Base-by-base conservation (phyloP, 306 rosid species). In the Crotalaria pallida region DNA sequence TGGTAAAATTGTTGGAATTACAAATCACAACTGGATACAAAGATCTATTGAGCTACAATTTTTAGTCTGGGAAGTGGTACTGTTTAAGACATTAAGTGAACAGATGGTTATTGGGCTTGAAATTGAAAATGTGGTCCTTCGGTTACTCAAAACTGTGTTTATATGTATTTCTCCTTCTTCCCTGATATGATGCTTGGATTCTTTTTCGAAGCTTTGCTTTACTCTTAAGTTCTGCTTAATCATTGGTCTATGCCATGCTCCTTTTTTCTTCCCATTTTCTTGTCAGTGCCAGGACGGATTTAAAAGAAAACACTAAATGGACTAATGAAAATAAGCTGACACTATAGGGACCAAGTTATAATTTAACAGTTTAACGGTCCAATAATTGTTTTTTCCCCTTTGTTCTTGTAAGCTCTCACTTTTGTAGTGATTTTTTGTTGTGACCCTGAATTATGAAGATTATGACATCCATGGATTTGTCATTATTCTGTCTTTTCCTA, bases 401-500 rank as follows among this genome's bases (percentile, higher is more conserved):
- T 31, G 47, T 6, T 40, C 64, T 51, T 23, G 45, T n/a, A 1
- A 68, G 33, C 15, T 51, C 51, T 12, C 36, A 19, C 62, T 36
- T 53, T 10, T 52, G 19, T 31, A 13, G 38, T 21, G 43, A 41
- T 41, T 65, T 13, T 9, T 13, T 55, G 21, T 43, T 65, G 33
- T 15, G 17, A 12, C 12, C 23, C 17, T 41, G 43, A 40, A 11
- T 55, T 43, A 21, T 44, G 49, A 44, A 44, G 16, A 41, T 2
- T 41, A 41, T 43, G 49, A 13, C 49, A 13, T 13, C 49, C 15
- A 41, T 12, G 49, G 1, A 43, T 43, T 41, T 44, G 18, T 74
- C 18, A 51, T 73, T 24, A 38, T 64, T 45, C 18, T 11, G 7
- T 74, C 52, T 29, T 50, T 65, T 56, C 43, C 79, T 56, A 64